These are phyloP conservation scores for Alternaria metachromatica DNA, from an alignment of 2,329 filamentous ascomycete species.

Conservation along the genomic window DNA sequence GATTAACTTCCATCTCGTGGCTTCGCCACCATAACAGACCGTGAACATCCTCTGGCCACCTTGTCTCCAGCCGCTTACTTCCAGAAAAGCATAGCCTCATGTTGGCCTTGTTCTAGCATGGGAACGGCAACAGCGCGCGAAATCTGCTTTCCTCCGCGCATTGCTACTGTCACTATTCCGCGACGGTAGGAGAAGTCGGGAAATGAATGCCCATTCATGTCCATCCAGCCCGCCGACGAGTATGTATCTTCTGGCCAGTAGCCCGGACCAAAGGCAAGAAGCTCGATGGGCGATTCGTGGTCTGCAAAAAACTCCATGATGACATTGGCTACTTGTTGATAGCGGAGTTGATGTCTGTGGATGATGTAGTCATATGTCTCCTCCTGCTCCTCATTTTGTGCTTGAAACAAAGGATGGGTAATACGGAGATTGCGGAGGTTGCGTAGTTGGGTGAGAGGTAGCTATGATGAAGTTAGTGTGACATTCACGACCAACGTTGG, in stretches of 20 bases:
- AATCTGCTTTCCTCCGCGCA: neutral
- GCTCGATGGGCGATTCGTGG: neutral
- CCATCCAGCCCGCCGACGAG: neutral
- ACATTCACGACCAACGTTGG: neutral
- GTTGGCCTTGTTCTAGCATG: neutral
- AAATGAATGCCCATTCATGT: neutral
- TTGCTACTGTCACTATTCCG: neutral
- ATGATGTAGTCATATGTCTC: neutral
- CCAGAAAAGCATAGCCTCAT: neutral
- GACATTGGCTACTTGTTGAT: neutral
- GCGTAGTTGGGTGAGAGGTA: neutral
- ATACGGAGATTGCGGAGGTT: neutral
- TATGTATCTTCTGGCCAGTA: neutral
- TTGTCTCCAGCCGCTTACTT: neutral
- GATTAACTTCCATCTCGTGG: neutral
- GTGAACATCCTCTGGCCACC: neutral
- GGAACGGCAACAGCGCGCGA: neutral
- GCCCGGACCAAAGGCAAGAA: neutral
- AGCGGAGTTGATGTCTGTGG: neutral
- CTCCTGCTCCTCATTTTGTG: neutral
- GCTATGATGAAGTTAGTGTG: neutral
- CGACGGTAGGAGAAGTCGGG: neutral
- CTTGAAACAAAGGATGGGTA: neutral
- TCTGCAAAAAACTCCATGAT: neutral
- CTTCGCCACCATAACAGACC: neutral